Percentiles rank a stretch among this genome's conserved stretches.
These are phyloP conservation scores for Pseudocercospora vitis DNA, from an alignment of 2,329 filamentous ascomycete genomes.

Conservation along the genomic window DNA sequence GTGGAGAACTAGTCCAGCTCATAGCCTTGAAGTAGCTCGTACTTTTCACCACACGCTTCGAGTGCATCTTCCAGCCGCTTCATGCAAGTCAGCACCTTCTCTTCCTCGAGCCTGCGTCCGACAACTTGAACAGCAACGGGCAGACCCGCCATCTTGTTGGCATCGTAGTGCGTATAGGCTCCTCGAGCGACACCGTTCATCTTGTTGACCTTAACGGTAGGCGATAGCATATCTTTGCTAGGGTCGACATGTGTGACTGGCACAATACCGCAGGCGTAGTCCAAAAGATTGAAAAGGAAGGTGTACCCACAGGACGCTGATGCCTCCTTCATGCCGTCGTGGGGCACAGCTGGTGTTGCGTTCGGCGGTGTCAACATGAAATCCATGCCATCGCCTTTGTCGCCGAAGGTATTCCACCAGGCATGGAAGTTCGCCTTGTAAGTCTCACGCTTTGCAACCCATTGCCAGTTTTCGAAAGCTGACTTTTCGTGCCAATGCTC, in stretches of 20 bases:
- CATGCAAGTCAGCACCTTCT: constrained; percentile 84
- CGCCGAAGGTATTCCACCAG: constrained; percentile 73
- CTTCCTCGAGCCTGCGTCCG: constrained; percentile 76
- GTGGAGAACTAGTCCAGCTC: constrained; percentile 6
- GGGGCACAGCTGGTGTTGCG: constrained; percentile 83
- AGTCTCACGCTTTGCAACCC: constrained; percentile 72
- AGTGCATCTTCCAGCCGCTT: constrained; percentile 73
- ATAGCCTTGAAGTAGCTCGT: constrained; percentile 47
- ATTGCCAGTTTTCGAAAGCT: constrained; percentile 77
- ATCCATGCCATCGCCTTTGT: constrained; percentile 55
- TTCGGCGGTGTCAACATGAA: constrained; percentile 83
- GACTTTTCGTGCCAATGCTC: constrained; percentile 71
- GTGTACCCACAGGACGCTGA: constrained; percentile 89
- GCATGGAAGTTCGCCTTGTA: constrained; percentile 78
- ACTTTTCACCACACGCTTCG: constrained; percentile 53
- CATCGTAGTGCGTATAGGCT: constrained; percentile 84
- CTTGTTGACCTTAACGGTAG: constrained; percentile 59
- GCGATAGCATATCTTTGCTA: constrained; percentile 63
- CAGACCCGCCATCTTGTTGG: constrained; percentile 77
- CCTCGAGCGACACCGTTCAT: constrained; percentile 79
- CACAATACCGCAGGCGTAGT: constrained; percentile 80
- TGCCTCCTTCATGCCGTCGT: constrained; percentile 81
- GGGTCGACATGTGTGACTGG: constrained; percentile 83
- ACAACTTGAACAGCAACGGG: constrained; percentile 85
- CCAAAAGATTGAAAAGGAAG: constrained; percentile 87